phyloP scores from a whole-genome alignment of 176 grass and related monocot genomes.

The Guadua angustifolia region DNA sequence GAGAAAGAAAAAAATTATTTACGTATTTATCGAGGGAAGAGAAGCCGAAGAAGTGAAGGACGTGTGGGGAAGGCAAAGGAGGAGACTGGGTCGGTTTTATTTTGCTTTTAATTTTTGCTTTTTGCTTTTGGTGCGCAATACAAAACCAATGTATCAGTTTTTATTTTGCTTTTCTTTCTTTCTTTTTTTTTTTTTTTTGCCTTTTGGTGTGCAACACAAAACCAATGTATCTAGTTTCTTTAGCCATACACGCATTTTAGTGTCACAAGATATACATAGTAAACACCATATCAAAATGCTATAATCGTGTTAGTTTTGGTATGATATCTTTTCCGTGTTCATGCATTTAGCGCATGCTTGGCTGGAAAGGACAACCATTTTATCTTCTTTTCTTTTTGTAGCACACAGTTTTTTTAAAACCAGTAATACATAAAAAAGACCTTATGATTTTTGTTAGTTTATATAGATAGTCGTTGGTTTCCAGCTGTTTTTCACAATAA shows the following conservation, averaged over 20 bases:
- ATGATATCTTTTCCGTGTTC: background rate
- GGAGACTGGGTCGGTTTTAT: conserved; percentile 2
- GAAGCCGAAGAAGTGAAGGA: conserved; percentile 35
- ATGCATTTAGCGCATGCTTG: background rate
- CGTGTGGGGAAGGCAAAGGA: background rate
- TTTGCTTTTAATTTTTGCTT: background rate
- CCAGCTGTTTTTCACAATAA: background rate
- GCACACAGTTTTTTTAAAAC: background rate
- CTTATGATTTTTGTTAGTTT: too few relatives aligned
- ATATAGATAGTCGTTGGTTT: too few relatives aligned
- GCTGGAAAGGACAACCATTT: background rate
- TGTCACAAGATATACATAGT: background rate
- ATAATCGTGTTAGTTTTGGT: background rate
- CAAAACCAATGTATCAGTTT: background rate
- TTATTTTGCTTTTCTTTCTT: background rate
- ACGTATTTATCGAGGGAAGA: conserved; percentile 57
- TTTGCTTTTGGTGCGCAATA: background rate
- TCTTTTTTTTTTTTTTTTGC: background rate
- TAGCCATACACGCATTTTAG: background rate
- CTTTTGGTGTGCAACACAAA: background rate
- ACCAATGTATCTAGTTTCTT: background rate
- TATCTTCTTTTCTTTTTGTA: background rate
- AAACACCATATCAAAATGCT: background rate
- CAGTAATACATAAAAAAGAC: background rate
- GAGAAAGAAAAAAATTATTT: conserved; percentile 30